Base-by-base conservation (phyloP, 1,284 basidiomycete genomes). In the Sporisorium iseilematis-ciliati region DNA sequence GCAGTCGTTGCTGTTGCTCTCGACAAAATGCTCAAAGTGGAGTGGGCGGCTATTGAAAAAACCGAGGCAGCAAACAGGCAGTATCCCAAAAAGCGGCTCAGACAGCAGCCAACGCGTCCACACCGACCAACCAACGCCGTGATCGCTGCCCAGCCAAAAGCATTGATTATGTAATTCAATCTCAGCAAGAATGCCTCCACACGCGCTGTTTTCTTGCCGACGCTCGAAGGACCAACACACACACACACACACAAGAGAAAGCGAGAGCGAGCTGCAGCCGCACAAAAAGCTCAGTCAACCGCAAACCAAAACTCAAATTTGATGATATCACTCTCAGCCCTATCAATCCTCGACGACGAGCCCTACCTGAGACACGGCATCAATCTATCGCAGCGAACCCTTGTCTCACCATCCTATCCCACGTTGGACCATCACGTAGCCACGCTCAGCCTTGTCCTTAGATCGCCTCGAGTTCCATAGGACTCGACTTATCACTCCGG, bases 61-160 rank as follows among this genome's bases (percentile, higher is more conserved):
- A 56, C 26, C 14, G n/a, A 50, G 49, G 57, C 65, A 57, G 65
- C 65, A 67, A 58, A 52, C 11, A 25, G 53, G 65, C 65, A 60
- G 53, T 20, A 35, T 3, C 14, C 14, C 21, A 7, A 11, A 43
- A 50, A 54, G 52, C 40, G 23, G 35, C 41, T 38, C 35, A 16
- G 45, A 26, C 57, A 31, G 50, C 48, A 29, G 41, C 35, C 21
- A 49, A 50, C 42, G 41, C 49, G 50, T 38, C 42, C 41, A 45
- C 29, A 14, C 20, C 33, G 11, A 33, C 2, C 2, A 31, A 31
- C 14, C 12, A 20, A 3, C 21, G 57, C 41, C 40, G 57, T 45
- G 57, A 52, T 51, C 50, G 49, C 57, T n/a, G n/a, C 23, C 31
- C 12, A 4, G 7, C 16, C 10, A 20, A 4, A 18, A 10, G 26